A percentile compares a stretch with the other conserved stretches of the same genome.
Conservation (phyloP, 179 eudicot species). For the Patellifolia procumbens region DNA sequence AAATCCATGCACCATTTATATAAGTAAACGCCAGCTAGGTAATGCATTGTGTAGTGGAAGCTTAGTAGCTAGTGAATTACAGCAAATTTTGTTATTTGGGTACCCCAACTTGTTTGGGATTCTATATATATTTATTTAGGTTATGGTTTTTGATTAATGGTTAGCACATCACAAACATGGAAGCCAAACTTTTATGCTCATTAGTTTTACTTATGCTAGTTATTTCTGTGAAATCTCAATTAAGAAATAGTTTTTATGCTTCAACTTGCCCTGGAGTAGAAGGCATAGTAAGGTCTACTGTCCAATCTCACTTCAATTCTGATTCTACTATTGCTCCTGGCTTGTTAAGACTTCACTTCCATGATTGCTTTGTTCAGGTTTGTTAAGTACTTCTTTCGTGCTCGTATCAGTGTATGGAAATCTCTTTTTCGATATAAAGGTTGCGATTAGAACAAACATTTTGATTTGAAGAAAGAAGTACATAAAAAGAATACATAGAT, state of each 20-base stretch:
- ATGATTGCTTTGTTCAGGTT: constrained; percentile 84
- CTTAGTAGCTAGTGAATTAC: constrained; percentile 16
- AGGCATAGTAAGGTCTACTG: constrained; percentile 55
- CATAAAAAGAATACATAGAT: neutral
- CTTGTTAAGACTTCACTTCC: constrained; percentile 69
- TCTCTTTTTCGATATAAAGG: too few relatives aligned
- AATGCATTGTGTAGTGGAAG: constrained; percentile 29
- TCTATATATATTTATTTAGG: neutral
- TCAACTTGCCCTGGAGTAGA: constrained; percentile 59
- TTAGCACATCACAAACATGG: neutral
- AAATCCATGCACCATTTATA: constrained; percentile 17
- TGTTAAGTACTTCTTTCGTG: neutral
- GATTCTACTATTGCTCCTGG: constrained; percentile 72
- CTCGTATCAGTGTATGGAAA: neutral
- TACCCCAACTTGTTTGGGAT: neutral
- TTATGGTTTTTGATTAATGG: neutral
- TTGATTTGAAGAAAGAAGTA: neutral
- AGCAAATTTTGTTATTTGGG: neutral
- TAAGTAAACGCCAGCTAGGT: constrained; percentile 25
- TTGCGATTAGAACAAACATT: neutral
- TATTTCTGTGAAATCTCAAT: constrained; percentile 34
- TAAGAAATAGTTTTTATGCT: constrained; percentile 45
- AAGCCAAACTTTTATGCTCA: constrained; percentile 13
- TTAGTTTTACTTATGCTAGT: neutral
- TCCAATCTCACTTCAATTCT: constrained; percentile 42